Evolutionary conservation across 768 basidiomycete species (phyloP), one percentile per base, ranked within the genome.

Genomic region (Agaricus blazei): DNA sequence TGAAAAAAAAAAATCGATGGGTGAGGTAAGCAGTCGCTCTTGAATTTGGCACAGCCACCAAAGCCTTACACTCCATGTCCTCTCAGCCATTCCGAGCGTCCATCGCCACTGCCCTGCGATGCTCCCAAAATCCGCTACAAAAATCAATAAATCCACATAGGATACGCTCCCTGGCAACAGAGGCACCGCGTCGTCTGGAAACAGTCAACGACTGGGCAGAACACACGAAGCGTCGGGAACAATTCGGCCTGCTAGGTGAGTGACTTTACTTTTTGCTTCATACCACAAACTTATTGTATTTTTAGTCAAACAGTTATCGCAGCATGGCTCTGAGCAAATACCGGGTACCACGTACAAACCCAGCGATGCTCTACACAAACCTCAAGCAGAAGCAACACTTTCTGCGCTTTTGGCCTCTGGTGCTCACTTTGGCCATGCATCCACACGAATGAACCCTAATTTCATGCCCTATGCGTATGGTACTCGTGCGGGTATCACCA

Each of bases 381-480:
- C 91, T 26, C 77, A 85, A 9, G 72, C 81, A 45, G 75, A 89
- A 57, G 75, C 87, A 51, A 92, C 96, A 2, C 75, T 93, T 48
- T 96, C 95, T 2, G 88, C 94, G 46, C 84, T 99, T 58, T 75
- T 98, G 42, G 95, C 97, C 1, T 79, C 94, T 12, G 93, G 93
- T 26, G 95, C 97, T 14, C 95, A 98, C 67, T 83, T 98, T 44
- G 97, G 97, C 6, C 95, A 98, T 67, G 81, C 89, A 34, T 79
- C 81, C 38, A 78, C 85, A 4, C 82, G 92, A 61, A 87, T 95
- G 77, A 90, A 93, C 68, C 87, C 92, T 28, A 90, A 91, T 67
- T 94, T 93, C 63, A 75, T 88, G 62, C 90, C 95, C 29, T 96
- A 94, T 68, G 86, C 95, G 36, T 98, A 97, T 67, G 97, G 95